Evolutionary conservation across 1,139 yeast species (phyloP).

Genomic region (Suhomyces choctaworum): DNA sequence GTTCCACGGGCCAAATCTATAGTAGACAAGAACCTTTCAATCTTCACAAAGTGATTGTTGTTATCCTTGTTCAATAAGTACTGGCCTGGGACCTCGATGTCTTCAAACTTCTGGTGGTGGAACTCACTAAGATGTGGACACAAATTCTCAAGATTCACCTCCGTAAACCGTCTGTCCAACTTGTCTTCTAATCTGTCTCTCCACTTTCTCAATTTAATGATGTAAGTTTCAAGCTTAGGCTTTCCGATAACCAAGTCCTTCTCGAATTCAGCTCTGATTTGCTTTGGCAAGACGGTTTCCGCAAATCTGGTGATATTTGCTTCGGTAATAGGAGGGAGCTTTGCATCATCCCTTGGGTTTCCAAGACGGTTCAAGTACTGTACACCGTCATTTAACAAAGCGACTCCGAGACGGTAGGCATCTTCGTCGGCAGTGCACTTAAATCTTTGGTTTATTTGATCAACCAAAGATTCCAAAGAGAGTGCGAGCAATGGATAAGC

Average conservation of each 20-base stretch:
- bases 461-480: constrained; percentile 91
- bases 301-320: constrained; percentile 88
- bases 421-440: constrained; percentile 96
- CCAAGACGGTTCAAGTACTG: constrained; percentile 82
- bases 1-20: constrained; percentile 89
- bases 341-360: constrained; percentile 84
- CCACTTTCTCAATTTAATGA: constrained; percentile 85
- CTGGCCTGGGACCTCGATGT: constrained; percentile 97
- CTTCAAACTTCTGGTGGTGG: constrained; percentile 97
- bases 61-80: constrained; percentile 80
- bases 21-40: constrained; percentile 88
- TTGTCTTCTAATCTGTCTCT: constrained; percentile 89
- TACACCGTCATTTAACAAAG: constrained; percentile 89
- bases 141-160: constrained; percentile 79
- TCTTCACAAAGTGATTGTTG: constrained; percentile 85
- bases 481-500: constrained; percentile 93
- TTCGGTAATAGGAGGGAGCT: constrained; percentile 88
- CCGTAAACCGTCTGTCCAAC: constrained; percentile 77
- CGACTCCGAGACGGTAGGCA: constrained; percentile 90
- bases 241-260: constrained; percentile 84
- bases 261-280: constrained; percentile 87
- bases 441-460: constrained; percentile 91
- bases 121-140: constrained; percentile 96
- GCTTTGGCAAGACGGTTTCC: constrained; percentile 88
- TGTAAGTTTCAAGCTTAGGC: constrained; percentile 88